Evolutionary conservation across 176 grass and related monocot species (phyloP), one percentile per base, ranked within the genome.

Genomic region (Themeda triandra): DNA sequence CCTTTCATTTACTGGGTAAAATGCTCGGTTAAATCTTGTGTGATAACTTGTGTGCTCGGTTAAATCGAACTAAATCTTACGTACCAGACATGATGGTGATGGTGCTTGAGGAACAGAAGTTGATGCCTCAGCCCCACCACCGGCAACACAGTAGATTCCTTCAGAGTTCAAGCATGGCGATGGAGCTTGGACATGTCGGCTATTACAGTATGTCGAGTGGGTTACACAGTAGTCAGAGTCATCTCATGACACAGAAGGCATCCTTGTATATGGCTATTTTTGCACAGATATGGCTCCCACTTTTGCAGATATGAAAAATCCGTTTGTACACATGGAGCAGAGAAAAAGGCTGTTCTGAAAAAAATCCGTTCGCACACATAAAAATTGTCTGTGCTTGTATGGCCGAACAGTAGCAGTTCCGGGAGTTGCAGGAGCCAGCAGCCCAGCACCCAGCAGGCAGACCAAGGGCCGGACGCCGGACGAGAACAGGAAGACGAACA

Each of bases 121-220:
- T 24, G 30, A 69, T 69, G 79, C 45, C 79, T 48, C 42, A 49
- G 15, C 25, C 14, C 71, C 14, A 49, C 44, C 66, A 27, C 45
- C 30, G 65, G 65, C 79, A 81, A 48, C 29, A 33, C 28, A 69
- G 65, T 70, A 70, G 65, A 81, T 81, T 69, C 79, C 79, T 70
- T 80, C 30, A 27, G 78, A 80, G 63, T 81, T 81, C 0, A 18
- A 81, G 66, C 79, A 70, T 71, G 79, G 69, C 68, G 10, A 30
- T 45, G 36, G 53, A 31, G 51, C 41, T 29, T 35, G n/a, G 2
- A 42, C 76, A 41, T 63, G 76, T 29, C 54, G 33, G 67, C 51
- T 10, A 25, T 72, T 21, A 17, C 49, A 32, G 80, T 7, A 2
- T 6, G n/a, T 35, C 46, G 44, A 63, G 80, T 73, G 68, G 53